These are phyloP conservation scores for Aspergillus caelatus DNA, from an alignment of 2,329 filamentous ascomycete genomes.

Conservation along the genomic window DNA sequence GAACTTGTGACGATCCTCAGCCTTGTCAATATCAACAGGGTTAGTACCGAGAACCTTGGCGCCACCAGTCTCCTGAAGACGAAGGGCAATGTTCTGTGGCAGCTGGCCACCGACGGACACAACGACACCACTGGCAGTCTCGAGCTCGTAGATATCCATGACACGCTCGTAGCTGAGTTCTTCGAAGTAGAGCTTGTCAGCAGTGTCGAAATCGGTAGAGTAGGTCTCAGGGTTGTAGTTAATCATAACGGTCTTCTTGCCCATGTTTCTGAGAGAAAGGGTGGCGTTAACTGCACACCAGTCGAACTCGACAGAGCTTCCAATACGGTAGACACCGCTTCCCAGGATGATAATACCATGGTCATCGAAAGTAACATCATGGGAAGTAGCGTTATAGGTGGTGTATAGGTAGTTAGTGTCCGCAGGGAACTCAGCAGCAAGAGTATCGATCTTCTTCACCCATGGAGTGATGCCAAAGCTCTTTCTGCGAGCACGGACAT, in stretches of 20 bases:
- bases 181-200: slow-evolving; percentile 94
- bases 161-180: slow-evolving; percentile 96
- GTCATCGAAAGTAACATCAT: slow-evolving; percentile 93
- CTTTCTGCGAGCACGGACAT: slow-evolving; percentile 82
- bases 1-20: slow-evolving; percentile 98
- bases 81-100: slow-evolving; percentile 94
- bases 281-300: slow-evolving; percentile 96
- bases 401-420: slow-evolving; percentile 97
- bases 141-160: slow-evolving; percentile 98
- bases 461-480: slow-evolving; percentile 88
- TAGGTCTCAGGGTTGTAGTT: slow-evolving; percentile 88
- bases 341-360: slow-evolving; percentile 88
- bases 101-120: slow-evolving; percentile 96
- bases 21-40: slow-evolving; percentile 93
- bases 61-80: slow-evolving; percentile 85
- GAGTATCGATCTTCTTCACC: slow-evolving; percentile 98
- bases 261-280: slow-evolving; percentile 78
- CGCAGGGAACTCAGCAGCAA: slow-evolving; percentile 94
- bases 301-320: slow-evolving; percentile 96
- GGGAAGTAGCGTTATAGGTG: slow-evolving; percentile 92
- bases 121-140: slow-evolving; percentile 81
- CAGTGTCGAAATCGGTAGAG: slow-evolving; percentile 81
- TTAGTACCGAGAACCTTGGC: slow-evolving; percentile 92
- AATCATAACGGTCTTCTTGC: slow-evolving; percentile 97
- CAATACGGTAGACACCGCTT: slow-evolving; percentile 95